A percentile compares a stretch with the other conserved stretches of the same genome.
These are phyloP conservation scores for Fusarium sarcochroum DNA, from an alignment of 2,329 filamentous ascomycete species.

Conservation along the genomic window DNA sequence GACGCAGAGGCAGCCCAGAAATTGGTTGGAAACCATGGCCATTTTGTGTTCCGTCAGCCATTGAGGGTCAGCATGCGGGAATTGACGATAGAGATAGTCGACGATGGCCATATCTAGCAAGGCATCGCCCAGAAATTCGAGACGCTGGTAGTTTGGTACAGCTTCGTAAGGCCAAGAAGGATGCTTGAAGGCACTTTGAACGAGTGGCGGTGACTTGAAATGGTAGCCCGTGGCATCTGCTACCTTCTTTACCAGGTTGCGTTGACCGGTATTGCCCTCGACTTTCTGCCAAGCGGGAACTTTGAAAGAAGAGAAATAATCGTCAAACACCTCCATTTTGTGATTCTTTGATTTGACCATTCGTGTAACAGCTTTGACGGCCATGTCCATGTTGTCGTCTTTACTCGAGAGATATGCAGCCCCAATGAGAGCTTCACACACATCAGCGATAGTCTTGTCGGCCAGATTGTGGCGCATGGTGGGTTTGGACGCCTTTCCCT, in stretches of 20 bases:
- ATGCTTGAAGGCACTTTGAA: slow-evolving; percentile 89
- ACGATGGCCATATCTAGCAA: slow-evolving; percentile 89
- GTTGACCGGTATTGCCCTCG: slow-evolving; percentile 74
- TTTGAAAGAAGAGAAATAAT: slow-evolving; percentile 80
- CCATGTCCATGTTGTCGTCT: slow-evolving; percentile 66
- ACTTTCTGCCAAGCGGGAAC: slow-evolving; percentile 79
- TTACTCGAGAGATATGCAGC: slow-evolving; percentile 75
- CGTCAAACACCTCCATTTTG: slow-evolving; percentile 75
- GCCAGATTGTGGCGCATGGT: slow-evolving; percentile 74
- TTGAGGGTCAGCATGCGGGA: slow-evolving; percentile 87
- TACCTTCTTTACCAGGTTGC: slow-evolving; percentile 76
- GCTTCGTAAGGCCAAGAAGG: slow-evolving; percentile 85
- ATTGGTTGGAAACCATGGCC: slow-evolving; percentile 99
- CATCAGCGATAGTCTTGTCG: slow-evolving; percentile 93
- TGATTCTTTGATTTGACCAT: slow-evolving; percentile 81
- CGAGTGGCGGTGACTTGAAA: slow-evolving; percentile 82
- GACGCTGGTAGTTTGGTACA: slow-evolving; percentile 88
- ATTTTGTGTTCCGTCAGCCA: slow-evolving; percentile 99
- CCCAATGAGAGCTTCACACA: slow-evolving; percentile 94
- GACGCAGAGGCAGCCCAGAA: slow-evolving; percentile 86
- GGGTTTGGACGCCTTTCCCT: slow-evolving; percentile 73
- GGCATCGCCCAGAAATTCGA: slow-evolving; percentile 93
- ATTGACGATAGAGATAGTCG: slow-evolving; percentile 82
- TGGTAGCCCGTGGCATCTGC: slow-evolving; percentile 68
- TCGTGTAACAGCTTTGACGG: slow-evolving; percentile 74